These are phyloP conservation scores for Xylariaceae sp. DNA, from an alignment of 2,329 filamentous ascomycete species.

Conservation along the genomic window DNA sequence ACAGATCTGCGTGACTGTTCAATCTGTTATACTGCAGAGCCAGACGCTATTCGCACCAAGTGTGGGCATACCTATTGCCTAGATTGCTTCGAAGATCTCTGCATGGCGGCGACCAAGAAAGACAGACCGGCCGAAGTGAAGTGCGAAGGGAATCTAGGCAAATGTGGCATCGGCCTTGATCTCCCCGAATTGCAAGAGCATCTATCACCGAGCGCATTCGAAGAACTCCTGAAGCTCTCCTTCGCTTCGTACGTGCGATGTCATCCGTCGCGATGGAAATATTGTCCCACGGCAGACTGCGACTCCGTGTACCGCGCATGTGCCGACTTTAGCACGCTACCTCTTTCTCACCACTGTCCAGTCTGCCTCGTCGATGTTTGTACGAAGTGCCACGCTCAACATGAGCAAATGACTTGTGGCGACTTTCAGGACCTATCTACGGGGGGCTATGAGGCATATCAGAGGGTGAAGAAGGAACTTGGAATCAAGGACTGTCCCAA, in stretches of 20 bases:
- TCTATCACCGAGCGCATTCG: constrained; percentile 18
- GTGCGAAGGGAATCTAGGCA: constrained; percentile 27
- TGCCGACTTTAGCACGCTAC: too few relatives aligned
- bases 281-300: constrained; percentile 45
- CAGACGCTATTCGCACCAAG: constrained; percentile 33
- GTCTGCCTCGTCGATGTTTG: constrained; percentile 37
- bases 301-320: constrained; percentile 38
- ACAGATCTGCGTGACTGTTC: constrained; percentile 24
- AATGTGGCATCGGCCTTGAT: constrained; percentile 25
- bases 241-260: constrained; percentile 35
- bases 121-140: constrained; percentile 17
- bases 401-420: constrained; percentile 34
- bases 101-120: constrained; percentile 18
- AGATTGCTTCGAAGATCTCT: constrained; percentile 39
- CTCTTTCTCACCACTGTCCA: constrained; percentile 26
- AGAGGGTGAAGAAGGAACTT: constrained; percentile 32
- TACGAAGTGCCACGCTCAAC: constrained; percentile 34
- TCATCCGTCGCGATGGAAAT: constrained; percentile 32
- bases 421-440: constrained; percentile 30
- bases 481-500: constrained; percentile 41
- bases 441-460: constrained; percentile 26
- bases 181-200: constrained; percentile 29
- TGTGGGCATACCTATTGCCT: constrained; percentile 44
- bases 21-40: constrained; percentile 37
- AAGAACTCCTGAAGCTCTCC: constrained; percentile 22